phyloP scores from a whole-genome alignment of 305 asterid genomes.

The Ilex paraguariensis region DNA sequence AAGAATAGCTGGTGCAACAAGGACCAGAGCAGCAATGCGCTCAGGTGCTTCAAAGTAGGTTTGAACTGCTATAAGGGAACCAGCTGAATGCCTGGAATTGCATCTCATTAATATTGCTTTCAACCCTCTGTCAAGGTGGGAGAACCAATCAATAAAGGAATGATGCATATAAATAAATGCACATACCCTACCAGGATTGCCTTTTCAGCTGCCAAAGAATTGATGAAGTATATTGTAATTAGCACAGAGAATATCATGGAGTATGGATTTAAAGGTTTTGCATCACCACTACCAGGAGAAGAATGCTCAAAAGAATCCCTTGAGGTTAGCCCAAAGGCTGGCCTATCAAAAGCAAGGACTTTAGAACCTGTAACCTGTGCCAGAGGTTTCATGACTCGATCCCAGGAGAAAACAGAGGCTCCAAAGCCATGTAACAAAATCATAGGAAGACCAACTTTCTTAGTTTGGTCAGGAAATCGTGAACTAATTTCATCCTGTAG shows the following conservation, averaged over 20 bases:
- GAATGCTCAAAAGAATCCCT: constrained; percentile 39
- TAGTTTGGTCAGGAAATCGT: constrained; percentile 20
- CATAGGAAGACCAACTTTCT: constrained; percentile 52
- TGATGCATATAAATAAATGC: constrained; percentile 6
- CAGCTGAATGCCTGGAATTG: constrained; percentile 83
- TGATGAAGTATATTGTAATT: constrained; percentile 74
- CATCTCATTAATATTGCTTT: constrained; percentile 19
- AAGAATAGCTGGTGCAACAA: constrained; percentile 86
- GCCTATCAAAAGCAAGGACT: constrained; percentile 94
- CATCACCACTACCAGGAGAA: constrained; percentile 28
- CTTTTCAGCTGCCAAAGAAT: constrained; percentile 68
- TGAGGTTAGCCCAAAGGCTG: constrained; percentile 92
- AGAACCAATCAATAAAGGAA: constrained; percentile 11
- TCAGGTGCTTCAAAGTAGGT: constrained; percentile 93
- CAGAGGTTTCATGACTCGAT: constrained; percentile 69
- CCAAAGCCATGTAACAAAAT: constrained; percentile 94
- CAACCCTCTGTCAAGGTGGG: background rate
- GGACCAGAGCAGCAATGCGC: constrained; percentile 85
- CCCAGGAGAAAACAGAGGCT: constrained; percentile 89
- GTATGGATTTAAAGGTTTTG: constrained; percentile 69
- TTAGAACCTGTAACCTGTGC: constrained; percentile 49
- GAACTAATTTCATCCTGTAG: constrained; percentile 25
- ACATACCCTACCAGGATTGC: constrained; percentile 86
- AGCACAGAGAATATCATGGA: constrained; percentile 66
- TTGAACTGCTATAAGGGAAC: constrained; percentile 85